Evolutionary conservation across 768 basidiomycete genomes (phyloP), one percentile per base, ranked within the genome.

Genomic region (Thelephora ganbajun): DNA sequence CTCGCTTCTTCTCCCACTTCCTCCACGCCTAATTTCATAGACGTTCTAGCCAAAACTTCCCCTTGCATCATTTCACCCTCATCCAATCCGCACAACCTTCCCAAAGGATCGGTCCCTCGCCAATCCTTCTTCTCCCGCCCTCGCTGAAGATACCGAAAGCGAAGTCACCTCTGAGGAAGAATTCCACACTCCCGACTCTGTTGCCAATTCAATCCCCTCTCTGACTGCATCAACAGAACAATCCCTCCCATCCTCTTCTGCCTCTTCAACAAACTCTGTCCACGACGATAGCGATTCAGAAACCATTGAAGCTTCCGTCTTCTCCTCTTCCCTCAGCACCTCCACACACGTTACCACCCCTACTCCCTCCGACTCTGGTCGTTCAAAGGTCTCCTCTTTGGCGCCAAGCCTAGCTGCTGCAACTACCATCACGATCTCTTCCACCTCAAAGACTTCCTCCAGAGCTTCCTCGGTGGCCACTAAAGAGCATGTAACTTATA

Each of bases 311-410:
- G 45, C 50, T 57, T 71, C 44, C 63, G 66, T 50, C 62, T 61
- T 13, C 66, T 72, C 54, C 66, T 69, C 43, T 35, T 70, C 45
- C 60, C 73, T 50, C 30, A 55, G 53, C 35, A 52, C 49, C 41
- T 68, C 69, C 2, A 70, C 70, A 3, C 58, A 56, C 12, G 53
- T 65, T 44, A 68, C 68, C 5, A 66, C 59, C 1, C 50, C 57
- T 12, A 50, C 55, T 16, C 52, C 35, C 49, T n/a, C 59, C 58
- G 54, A 54, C 26, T 44, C 36, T 12, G 52, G 54, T 2, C 35
- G 22, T 7, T 35, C 34, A 7, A 50, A 47, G 41, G 35, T 20
- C 12, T 37, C 46, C 19, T 6, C n/a, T 18, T 41, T 13, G 44
- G 41, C 45, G 30, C 50, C 18, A 1, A 41, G 42, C 20, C 42